Evolutionary conservation across 2,329 filamentous ascomycete species (phyloP).

Genomic region (Arthrobotrys megalospora): DNA sequence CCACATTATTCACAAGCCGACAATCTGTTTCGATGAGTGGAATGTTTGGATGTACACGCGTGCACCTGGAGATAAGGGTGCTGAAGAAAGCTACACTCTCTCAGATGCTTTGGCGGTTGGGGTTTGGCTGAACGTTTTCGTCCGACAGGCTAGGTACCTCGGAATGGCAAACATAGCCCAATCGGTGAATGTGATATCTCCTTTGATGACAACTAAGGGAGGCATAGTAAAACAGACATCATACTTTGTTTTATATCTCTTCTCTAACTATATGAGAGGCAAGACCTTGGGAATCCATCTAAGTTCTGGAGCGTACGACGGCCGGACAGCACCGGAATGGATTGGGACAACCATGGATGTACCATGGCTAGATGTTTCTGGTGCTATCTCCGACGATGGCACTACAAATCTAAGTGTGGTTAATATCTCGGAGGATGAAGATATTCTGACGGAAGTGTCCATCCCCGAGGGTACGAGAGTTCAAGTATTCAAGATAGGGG

Average conservation of each 20-base stretch:
- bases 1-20: slow-evolving; percentile 75
- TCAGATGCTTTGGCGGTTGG: slow-evolving; percentile 82
- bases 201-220: slow-evolving; percentile 78
- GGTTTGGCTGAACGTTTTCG: slow-evolving; percentile 82
- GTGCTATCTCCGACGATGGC: slow-evolving; percentile 72
- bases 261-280: slow-evolving; percentile 81
- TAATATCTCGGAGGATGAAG: slow-evolving; percentile 77
- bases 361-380: slow-evolving; percentile 80
- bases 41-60: slow-evolving; percentile 84
- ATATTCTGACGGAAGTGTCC: slow-evolving; percentile 74
- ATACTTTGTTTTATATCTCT: slow-evolving; percentile 81
- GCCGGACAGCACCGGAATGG: slow-evolving; percentile 78
- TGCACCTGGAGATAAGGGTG: slow-evolving; percentile 79
- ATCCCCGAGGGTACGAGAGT: slow-evolving; percentile 70
- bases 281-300: slow-evolving; percentile 78
- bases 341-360: slow-evolving; percentile 77
- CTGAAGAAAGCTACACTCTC: slow-evolving; percentile 81
- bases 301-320: slow-evolving; percentile 75
- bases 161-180: slow-evolving; percentile 87
- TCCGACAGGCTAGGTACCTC: slow-evolving; percentile 79
- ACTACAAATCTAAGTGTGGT: slow-evolving; percentile 79
- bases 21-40: slow-evolving; percentile 88
- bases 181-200: slow-evolving; percentile 82
- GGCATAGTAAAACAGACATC: slow-evolving; percentile 80
- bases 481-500: slow-evolving; percentile 76